These are phyloP conservation scores for Santalum album DNA, from an alignment of 164 flowering plant genomes.

Conservation along the genomic window DNA sequence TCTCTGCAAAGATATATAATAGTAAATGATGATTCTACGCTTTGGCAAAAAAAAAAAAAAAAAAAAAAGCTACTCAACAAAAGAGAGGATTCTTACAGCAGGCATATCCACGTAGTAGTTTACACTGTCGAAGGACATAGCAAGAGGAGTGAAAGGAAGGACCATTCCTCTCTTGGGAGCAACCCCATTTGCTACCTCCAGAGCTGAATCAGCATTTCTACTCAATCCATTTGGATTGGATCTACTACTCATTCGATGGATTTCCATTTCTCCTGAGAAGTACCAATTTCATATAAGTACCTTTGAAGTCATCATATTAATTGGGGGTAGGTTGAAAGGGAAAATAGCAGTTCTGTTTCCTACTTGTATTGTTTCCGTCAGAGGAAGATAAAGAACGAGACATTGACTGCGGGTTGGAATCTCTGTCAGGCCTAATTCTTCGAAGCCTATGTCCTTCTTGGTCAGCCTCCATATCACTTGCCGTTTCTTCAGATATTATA, in stretches of 20 bases:
- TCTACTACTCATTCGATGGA: conserved; percentile 41
- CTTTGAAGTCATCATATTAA: background rate
- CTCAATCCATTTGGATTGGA: conserved; percentile 25
- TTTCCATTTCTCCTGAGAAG: conserved; percentile 56
- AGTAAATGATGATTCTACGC: too few species aligned
- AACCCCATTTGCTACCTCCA: conserved; percentile 46
- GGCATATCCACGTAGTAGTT: conserved; percentile 96
- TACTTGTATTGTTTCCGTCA: conserved; percentile 64
- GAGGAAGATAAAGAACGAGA: conserved; percentile 27
- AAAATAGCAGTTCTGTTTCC: conserved; percentile 1
- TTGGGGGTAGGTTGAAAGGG: background rate
- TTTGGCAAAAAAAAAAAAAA: too few species aligned
- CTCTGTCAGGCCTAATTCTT: conserved; percentile 23
- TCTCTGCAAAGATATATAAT: too few species aligned
- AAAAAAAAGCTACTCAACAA: background rate
- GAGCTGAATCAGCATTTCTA: conserved; percentile 32
- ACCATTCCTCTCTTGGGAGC: conserved; percentile 90
- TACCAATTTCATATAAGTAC: conserved; percentile 2
- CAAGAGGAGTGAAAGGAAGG: conserved; percentile 75
- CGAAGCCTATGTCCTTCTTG: conserved; percentile 21
- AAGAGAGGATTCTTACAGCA: conserved; percentile 34
- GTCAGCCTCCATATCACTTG: conserved; percentile 27
- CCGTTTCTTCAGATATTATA: conserved; percentile 42
- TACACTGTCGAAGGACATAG: conserved; percentile 74
- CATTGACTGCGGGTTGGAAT: conserved; percentile 1